Evolutionary conservation across 805 yeast species (phyloP), one percentile per base, ranked within the genome.

Genomic region (Aciculoconidium aculeatum): DNA sequence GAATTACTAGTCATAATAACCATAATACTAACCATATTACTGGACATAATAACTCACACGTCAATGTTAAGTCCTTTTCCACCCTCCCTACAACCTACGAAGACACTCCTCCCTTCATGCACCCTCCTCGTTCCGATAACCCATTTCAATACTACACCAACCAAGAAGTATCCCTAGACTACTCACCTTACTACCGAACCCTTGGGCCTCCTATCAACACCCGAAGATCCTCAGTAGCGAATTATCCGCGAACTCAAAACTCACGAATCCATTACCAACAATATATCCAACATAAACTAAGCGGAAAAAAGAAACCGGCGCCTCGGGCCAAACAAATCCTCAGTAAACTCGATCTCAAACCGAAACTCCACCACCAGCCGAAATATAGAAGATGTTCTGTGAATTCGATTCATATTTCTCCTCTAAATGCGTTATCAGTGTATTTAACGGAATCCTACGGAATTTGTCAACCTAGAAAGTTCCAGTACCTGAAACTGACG

Each of bases 381-480:
- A 77, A 77, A 54, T 80, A 72, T 44, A 61, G 92, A 39, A 61
- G 92, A 33, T 80, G 85, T 7, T 75, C 85, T 0, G 65, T 76
- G 27, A 70, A 77, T 23, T 68, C 80, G 3, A 61, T 68, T 11
- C 78, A 73, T 33, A 73, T 82, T 4, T 80, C 92, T 4, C 98
- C 98, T 1, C 66, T 84, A 14, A 65, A 71, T 34, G 95, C 95
- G 0, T 61, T 90, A 35, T 83, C 96, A 0, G 70, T 78, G 4
- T 75, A 82, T 27, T 60, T 92, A 28, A 70, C 90, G 2, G 75
- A 87, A 12, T 80, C 96, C 0, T 92, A 83, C 53, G 65, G 82
- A 7, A 70, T 90, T 32, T 90, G 96, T 57, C 82, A 86, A 36
- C 85, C 96, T 0, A 53, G 59, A 22, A 62, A 59, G 44, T 92